A percentile compares a stretch with the other conserved stretches of the same genome.
Evolutionary conservation across 139 green algal species (phyloP).

Genomic region (Tetraselmis striata): DNA sequence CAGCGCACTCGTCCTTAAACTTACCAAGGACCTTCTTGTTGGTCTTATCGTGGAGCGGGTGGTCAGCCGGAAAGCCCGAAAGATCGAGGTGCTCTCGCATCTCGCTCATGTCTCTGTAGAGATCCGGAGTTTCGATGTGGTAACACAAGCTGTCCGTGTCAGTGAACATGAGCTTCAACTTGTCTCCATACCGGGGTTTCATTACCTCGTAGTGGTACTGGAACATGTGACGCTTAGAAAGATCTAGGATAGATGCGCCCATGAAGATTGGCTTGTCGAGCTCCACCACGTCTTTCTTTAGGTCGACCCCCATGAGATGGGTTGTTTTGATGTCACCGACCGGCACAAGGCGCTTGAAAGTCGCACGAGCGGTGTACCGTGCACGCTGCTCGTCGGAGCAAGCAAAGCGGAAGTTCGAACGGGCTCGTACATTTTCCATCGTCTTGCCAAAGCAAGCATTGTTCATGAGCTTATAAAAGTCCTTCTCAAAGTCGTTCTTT

Average conservation of each 20-base stretch:
- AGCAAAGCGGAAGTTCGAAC: background rate
- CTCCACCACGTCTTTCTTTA: background rate
- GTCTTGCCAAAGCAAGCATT: background rate
- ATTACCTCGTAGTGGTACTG: background rate
- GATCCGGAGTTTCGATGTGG: background rate
- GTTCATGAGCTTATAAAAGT: background rate
- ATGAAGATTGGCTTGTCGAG: background rate
- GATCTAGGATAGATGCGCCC: background rate
- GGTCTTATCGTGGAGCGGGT: background rate
- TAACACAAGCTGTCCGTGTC: background rate
- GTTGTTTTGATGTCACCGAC: background rate
- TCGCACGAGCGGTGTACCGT: background rate
- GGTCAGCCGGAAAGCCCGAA: background rate
- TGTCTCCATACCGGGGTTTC: background rate
- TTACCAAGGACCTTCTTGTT: background rate
- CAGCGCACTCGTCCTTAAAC: background rate
- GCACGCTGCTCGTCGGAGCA: background rate
- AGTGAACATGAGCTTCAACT: background rate
- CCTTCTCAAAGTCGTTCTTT: background rate
- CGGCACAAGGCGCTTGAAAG: background rate
- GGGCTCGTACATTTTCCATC: background rate
- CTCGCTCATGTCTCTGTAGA: background rate
- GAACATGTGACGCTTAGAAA: background rate
- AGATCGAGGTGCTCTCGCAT: background rate
- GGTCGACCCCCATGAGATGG: background rate